Percentiles rank a stretch among this genome's conserved stretches.
phyloP scores from a whole-genome alignment of 169 alveolate species.

The Condylostoma magnum region DNA sequence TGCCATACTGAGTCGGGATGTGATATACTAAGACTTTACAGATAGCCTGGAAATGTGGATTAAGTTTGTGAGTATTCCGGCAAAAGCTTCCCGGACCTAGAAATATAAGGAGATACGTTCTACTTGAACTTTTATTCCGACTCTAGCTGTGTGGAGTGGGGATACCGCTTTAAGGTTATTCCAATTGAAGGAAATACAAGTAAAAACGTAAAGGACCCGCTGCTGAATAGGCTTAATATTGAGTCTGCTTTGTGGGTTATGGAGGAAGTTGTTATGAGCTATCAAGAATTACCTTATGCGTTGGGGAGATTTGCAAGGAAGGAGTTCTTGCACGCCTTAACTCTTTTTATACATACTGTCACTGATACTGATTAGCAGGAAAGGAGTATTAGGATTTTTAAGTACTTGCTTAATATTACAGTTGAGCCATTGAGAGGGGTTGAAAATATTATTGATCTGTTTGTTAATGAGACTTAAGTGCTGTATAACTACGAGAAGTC shows the following conservation, averaged over 20 bases:
- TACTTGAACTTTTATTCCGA: constrained; percentile 22
- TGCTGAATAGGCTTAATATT: neutral
- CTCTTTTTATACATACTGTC: constrained; percentile 7
- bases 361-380: constrained; percentile 18
- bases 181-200: constrained; percentile 1
- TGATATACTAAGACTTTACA: constrained; percentile 11
- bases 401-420: neutral
- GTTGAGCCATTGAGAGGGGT: constrained; percentile 1
- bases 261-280: constrained; percentile 10
- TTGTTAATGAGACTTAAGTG: neutral
- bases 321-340: constrained; percentile 10
- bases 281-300: neutral
- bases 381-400: neutral
- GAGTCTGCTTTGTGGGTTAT: constrained; percentile 31
- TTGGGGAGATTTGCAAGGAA: neutral
- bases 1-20: constrained; percentile 32
- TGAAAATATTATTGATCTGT: constrained; percentile 4
- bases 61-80: constrained; percentile 27
- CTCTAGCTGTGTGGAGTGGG: constrained; percentile 34
- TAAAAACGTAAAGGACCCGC: constrained; percentile 7
- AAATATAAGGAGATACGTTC: constrained; percentile 32
- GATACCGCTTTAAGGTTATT: constrained; percentile 26
- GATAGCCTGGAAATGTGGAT: constrained; percentile 9
- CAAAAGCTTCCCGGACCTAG: constrained; percentile 24
- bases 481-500: constrained; percentile 5